Base-by-base conservation (phyloP, 2,329 filamentous ascomycete genomes). In the Fusarium nygamai region DNA sequence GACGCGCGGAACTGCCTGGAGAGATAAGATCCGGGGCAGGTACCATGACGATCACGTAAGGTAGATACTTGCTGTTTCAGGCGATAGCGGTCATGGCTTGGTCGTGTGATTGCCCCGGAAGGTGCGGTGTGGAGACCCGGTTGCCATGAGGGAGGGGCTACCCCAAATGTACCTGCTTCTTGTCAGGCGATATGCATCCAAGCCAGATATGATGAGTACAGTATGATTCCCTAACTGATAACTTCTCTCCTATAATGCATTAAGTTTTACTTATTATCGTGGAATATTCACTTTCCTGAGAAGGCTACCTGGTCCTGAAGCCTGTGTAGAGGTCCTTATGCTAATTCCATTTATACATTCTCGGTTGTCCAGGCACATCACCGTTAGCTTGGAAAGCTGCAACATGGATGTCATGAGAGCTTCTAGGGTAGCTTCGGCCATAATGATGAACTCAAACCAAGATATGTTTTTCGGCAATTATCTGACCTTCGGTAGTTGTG, bases 31-130 rank as follows among this genome's bases (percentile, higher is more conserved):
- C 63, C 43, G 39, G 51, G 54, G 57, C 67, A 74, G 72, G 72
- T 66, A 70, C 67, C 60, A 74, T 74, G 72, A 69, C 67, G 68
- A 74, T 74, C 71, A 74, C 72, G 72, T 74, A 74, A 74, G 71
- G 61, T 36, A 71, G 61, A 62, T 69, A 58, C 72, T 71, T 75
- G 68, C 72, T 68, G 71, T 58, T 74, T 74, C 69, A 64, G 71
- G 71, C 39, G 27, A 59, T 61, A 58, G 57, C 34, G 47, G 67
- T 59, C 71, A 69, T 60, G 67, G 67, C 33, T 69, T 69, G 67
- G 71, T 74, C 71, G 57, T 74, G 72, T 74, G 72, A 74, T 60
- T 67, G 58, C 22, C 27, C 59, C 67, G 63, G 71, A 75, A 74
- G 63, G 51, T 44, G 29, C 38, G 38, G 51, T 69, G 67, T 74